A percentile compares a stretch with the other conserved stretches of the same genome.
phyloP scores from a whole-genome alignment of 1,284 basidiomycete species.

The Anthracocystis setariae region DNA sequence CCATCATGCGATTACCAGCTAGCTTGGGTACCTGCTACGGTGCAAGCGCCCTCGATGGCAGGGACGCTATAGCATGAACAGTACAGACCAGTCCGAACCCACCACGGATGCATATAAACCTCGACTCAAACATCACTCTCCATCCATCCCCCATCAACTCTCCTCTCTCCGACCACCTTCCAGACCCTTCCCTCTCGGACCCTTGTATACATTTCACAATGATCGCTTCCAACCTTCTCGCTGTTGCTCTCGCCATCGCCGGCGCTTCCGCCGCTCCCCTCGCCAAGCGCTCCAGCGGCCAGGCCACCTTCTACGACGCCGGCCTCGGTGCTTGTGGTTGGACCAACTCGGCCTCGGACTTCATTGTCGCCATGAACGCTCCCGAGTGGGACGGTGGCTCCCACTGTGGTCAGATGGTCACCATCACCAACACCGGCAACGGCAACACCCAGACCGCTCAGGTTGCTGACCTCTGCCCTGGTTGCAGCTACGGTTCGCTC shows the following conservation, averaged over 20 bases:
- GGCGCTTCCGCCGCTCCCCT: conserved; percentile 54
- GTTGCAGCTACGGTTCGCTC: conserved; percentile 77
- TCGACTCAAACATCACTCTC: conserved; percentile 6
- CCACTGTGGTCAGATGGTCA: conserved; percentile 75
- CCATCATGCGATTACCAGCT: conserved; percentile 10
- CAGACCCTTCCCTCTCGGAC: conserved; percentile 1
- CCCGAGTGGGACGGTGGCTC: conserved; percentile 52
- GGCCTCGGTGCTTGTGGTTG: conserved; percentile 53
- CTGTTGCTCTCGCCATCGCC: conserved; percentile 49
- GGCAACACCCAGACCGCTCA: conserved; percentile 75
- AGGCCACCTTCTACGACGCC: conserved; percentile 61
- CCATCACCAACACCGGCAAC: conserved; percentile 72
- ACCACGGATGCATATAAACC: conserved; percentile 30
- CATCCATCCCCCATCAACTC: conserved; percentile 12
- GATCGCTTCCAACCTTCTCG: conserved; percentile 54
- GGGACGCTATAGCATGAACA: conserved; percentile 20
- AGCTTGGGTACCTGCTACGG: conserved; percentile 33
- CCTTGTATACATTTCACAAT: conserved; percentile 30
- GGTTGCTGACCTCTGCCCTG: conserved; percentile 78
- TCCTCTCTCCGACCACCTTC: conserved; percentile 4
- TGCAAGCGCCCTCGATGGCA: conserved; percentile 1
- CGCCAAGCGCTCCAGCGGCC: conserved; percentile 42
- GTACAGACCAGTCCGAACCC: conserved; percentile 1
- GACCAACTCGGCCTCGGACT: conserved; percentile 52
- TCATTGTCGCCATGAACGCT: conserved; percentile 64